A percentile compares a stretch with the other conserved stretches of the same genome.
These are phyloP conservation scores for Gastrolobium bilobum DNA, from an alignment of 306 rosid species.

Conservation along the genomic window DNA sequence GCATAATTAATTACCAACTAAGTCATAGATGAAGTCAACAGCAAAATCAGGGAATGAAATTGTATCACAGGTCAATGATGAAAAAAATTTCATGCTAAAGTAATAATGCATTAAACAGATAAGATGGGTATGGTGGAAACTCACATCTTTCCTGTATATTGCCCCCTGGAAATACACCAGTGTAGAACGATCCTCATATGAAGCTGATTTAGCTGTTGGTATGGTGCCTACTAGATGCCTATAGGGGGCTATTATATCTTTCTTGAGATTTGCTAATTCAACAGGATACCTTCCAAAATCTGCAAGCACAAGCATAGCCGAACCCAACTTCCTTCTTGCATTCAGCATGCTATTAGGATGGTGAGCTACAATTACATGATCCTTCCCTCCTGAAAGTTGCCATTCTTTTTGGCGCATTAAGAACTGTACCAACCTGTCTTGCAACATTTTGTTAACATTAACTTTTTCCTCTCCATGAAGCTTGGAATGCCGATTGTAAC, in stretches of 20 bases:
- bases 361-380: conserved; percentile 88
- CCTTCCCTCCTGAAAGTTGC: conserved; percentile 76
- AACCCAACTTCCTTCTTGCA: conserved; percentile 78
- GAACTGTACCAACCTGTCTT: conserved; percentile 75
- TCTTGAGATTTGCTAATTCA: conserved; percentile 81
- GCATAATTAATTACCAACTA: conserved; percentile 32
- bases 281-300: conserved; percentile 95
- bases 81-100: not conserved
- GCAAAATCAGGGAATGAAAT: conserved; percentile 16
- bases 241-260: conserved; percentile 94
- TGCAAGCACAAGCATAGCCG: conserved; percentile 93
- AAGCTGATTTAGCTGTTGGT: conserved; percentile 65
- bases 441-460: conserved; percentile 74
- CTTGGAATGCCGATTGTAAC: conserved; percentile 92
- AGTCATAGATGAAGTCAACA: conserved; percentile 1
- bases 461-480: conserved; percentile 65
- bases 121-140: conserved; percentile 53
- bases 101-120: conserved; percentile 34
- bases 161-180: conserved; percentile 90
- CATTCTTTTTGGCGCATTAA: conserved; percentile 68
- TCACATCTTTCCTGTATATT: conserved; percentile 95
- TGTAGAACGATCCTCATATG: conserved; percentile 77
- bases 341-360: conserved; percentile 94
- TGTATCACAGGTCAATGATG: not conserved
- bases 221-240: conserved; percentile 73